Base-by-base conservation (phyloP, 768 basidiomycete genomes). In the Kwoniella sp. region DNA sequence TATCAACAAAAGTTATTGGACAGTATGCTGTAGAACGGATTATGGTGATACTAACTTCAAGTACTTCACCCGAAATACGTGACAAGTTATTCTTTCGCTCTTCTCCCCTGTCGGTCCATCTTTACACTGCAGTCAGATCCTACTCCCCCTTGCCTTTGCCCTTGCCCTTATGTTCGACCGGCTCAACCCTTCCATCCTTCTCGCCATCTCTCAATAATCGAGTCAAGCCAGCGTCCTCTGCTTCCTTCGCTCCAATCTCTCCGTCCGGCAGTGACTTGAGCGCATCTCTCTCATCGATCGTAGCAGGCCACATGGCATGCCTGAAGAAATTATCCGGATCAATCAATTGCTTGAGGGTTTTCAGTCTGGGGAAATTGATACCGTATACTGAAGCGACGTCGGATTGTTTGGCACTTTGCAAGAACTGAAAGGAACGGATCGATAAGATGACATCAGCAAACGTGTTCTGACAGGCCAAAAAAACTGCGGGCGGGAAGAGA, bases 241-340 rank as follows among this genome's bases (percentile, higher is more conserved):
- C 40, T 44, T 44, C 40, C 17, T 44, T 44, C 4, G 40, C 40
- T 44, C 40, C 40, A 15, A 44, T 44, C 17, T 44, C 40, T 6
- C 40, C 40, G 17, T 44, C 40, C 8, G 40, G 40, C 40, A 44
- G 17, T 19, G 17, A 44, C 17, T 44, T 9, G 10, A 44, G 40
- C 40, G 7, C 40, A 15, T 44, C 40, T 15, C 48, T 53, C 17
- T 62, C 44, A 10, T 21, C 46, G 15, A 30, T n/a, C 22, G 21
- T 49, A 24, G 44, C 26, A 1, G 91, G 91, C 90, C 92, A 94
- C 73, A 92, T 86, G 13, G 86, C 85, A 72, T 91, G 88, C 63
- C 80, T 83, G 82, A 93, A 91, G 47, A 94, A 65, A 63, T 88
- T 87, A 46, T 81, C 79, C 0, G 92, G 91, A 74, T 95, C 92